Conservation (phyloP, 129 eudicot genomes). For the Flaveria linearis region DNA sequence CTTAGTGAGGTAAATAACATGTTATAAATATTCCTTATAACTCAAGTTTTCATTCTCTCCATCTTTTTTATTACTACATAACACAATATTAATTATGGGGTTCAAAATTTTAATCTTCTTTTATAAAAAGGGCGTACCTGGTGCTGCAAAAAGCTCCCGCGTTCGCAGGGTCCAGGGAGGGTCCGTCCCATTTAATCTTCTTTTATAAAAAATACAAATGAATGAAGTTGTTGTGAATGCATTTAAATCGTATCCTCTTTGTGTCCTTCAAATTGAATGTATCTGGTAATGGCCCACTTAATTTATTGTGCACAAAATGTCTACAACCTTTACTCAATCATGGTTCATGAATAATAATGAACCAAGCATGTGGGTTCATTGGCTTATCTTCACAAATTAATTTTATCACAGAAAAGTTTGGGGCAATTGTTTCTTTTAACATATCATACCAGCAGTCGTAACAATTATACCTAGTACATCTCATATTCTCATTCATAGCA, state of each 20-base stretch:
- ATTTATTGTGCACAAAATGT: neutral
- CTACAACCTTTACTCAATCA: neutral
- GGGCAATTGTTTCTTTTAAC: neutral
- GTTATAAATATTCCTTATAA: too few species aligned
- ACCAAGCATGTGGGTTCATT: constrained; percentile 1
- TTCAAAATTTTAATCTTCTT: too few species aligned
- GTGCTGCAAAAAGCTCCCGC: too few species aligned
- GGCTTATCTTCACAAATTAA: neutral
- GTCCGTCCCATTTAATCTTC: too few species aligned
- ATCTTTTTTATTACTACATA: too few species aligned
- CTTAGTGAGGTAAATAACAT: too few species aligned
- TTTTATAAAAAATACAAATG: neutral
- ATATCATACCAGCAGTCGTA: neutral
- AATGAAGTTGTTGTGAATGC: constrained; percentile 25
- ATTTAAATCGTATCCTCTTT: constrained; percentile 18
- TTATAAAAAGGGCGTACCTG: too few species aligned
- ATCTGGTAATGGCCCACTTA: constrained; percentile 11
- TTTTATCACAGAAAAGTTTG: neutral
- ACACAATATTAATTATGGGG: too few species aligned
- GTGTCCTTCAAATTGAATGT: constrained; percentile 1
- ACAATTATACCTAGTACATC: neutral
- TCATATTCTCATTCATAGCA: too few species aligned
- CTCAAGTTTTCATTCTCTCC: too few species aligned
- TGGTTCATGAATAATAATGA: constrained; percentile 11
- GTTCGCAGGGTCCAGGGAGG: too few species aligned